Percentiles rank a stretch among this genome's conserved stretches.
Evolutionary conservation across 2,329 filamentous ascomycete genomes (phyloP).

Genomic region (Epichloe uncinata): DNA sequence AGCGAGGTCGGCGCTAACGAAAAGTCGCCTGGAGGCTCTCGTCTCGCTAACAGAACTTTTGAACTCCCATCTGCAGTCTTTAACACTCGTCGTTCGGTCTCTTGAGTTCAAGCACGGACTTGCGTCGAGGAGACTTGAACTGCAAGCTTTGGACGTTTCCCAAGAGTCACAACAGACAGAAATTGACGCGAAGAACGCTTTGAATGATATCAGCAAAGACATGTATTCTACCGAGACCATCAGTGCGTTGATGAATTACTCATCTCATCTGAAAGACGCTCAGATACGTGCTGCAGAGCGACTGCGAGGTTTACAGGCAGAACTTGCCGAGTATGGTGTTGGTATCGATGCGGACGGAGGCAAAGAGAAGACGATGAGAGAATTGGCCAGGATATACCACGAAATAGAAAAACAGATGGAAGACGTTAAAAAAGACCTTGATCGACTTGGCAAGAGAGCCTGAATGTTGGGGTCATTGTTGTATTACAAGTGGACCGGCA

Average conservation of each 20-base stretch:
- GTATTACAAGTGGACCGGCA: not conserved
- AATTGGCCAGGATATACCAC: slow-evolving; percentile 37
- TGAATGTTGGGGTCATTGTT: not conserved
- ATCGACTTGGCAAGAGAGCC: slow-evolving; percentile 13
- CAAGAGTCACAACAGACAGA: slow-evolving; percentile 30
- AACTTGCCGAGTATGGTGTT: slow-evolving; percentile 38
- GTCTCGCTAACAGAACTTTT: slow-evolving; percentile 26
- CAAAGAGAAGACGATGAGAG: slow-evolving; percentile 37
- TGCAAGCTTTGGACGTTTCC: slow-evolving; percentile 32
- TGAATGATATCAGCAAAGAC: slow-evolving; percentile 22
- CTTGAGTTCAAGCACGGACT: slow-evolving; percentile 43
- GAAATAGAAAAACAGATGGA: slow-evolving; percentile 37
- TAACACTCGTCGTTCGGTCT: slow-evolving; percentile 31
- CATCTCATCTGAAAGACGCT: slow-evolving; percentile 34
- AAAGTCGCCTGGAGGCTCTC: slow-evolving; percentile 26
- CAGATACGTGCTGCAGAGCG: slow-evolving; percentile 30
- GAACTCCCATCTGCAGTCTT: slow-evolving; percentile 22
- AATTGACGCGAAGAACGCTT: slow-evolving; percentile 22
- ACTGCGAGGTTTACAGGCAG: slow-evolving; percentile 25
- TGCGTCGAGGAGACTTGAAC: slow-evolving; percentile 35
- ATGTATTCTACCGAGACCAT: slow-evolving; percentile 32
- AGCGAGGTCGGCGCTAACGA: slow-evolving; percentile 21
- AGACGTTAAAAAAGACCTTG: slow-evolving; percentile 35
- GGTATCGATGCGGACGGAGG: slow-evolving; percentile 18
- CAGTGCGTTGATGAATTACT: slow-evolving; percentile 33